Evolutionary conservation across 176 grass and related monocot species (phyloP).

Genomic region (Oryza glumipatula): DNA sequence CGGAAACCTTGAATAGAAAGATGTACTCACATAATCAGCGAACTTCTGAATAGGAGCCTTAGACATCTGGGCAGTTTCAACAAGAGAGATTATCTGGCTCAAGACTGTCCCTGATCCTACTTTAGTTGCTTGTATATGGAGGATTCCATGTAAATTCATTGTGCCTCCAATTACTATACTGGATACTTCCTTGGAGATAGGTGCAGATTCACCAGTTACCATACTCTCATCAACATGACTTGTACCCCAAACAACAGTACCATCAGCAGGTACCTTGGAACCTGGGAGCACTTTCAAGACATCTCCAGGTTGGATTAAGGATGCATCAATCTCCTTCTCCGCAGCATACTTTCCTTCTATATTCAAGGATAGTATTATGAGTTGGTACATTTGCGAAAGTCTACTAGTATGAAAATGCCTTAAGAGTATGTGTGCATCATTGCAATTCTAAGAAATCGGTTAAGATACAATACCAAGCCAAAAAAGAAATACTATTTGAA

Average conservation of each 20-base stretch:
- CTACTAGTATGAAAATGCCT: slow-evolving; percentile 16
- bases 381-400: background rate
- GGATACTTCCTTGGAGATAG: slow-evolving; percentile 63
- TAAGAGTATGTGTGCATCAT: slow-evolving; percentile 18
- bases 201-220: slow-evolving; percentile 85
- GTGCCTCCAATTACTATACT: slow-evolving; percentile 84
- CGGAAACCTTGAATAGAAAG: background rate
- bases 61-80: slow-evolving; percentile 88
- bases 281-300: slow-evolving; percentile 81
- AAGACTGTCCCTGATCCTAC: slow-evolving; percentile 78
- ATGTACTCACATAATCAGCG: slow-evolving; percentile 74
- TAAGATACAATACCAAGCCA: slow-evolving; percentile 21
- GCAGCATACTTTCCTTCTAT: slow-evolving; percentile 60
- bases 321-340: slow-evolving; percentile 71
- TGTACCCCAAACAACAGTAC: slow-evolving; percentile 67
- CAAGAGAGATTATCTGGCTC: slow-evolving; percentile 83
- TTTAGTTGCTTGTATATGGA: slow-evolving; percentile 75
- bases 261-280: slow-evolving; percentile 81
- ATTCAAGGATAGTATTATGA: slow-evolving; percentile 29
- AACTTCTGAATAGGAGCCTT: slow-evolving; percentile 94
- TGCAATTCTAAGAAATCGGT: slow-evolving; percentile 20
- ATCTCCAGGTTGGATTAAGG: slow-evolving; percentile 73
- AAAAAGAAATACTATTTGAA: background rate
- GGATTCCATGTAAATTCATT: slow-evolving; percentile 74
- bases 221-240: slow-evolving; percentile 87